Evolutionary conservation across 2,329 filamentous ascomycete species (phyloP), one percentile per base, ranked within the genome.

Genomic region (Exserohilum turcica): DNA sequence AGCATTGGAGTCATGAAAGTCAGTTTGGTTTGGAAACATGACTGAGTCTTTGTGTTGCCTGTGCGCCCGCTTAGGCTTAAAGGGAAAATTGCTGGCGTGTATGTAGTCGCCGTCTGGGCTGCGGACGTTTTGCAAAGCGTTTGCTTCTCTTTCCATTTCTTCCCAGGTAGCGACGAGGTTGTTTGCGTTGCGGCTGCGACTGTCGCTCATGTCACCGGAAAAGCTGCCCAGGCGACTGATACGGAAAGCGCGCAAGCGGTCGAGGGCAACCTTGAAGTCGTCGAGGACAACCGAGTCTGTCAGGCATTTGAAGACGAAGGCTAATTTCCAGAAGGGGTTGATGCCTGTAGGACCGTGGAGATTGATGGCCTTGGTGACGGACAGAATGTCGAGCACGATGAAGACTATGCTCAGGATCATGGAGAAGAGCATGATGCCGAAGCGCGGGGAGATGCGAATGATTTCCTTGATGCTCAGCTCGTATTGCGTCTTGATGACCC

Each of bases 241-340:
- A 43, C 76, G 77, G 64, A 79, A 75, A n/a, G 75, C 70, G 53
- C 77, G 73, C 37, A 81, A 61, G 5, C 77, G 72, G 53, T 81
- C 79, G 19, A 81, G 67, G 0, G 78, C 79, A 3, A 84, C 86
- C 64, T 87, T 87, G 79, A 88, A 88, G 62, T 88, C 86, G 63
- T 88, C 86, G 9, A 88, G 80, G 45, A 88, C 80, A 45, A 88
- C 84, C 0, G 82, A 84, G 64, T 88, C 86, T 16, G 85, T 86
- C 40, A 88, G 78, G 56, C 86, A 88, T 71, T 88, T 88, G 78
- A 86, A 87, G 18, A 87, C 80, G 39, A 86, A 84, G 0, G 82
- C 80, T 9, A 86, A 66, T 78, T 84, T 86, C 85, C 85, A 87
- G 67, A 86, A 87, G 0, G 85, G 85, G 63, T 87, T 85, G 61